Evolutionary conservation across 2,329 filamentous ascomycete genomes (phyloP).

Genomic region (Ceratocystis cubensis): DNA sequence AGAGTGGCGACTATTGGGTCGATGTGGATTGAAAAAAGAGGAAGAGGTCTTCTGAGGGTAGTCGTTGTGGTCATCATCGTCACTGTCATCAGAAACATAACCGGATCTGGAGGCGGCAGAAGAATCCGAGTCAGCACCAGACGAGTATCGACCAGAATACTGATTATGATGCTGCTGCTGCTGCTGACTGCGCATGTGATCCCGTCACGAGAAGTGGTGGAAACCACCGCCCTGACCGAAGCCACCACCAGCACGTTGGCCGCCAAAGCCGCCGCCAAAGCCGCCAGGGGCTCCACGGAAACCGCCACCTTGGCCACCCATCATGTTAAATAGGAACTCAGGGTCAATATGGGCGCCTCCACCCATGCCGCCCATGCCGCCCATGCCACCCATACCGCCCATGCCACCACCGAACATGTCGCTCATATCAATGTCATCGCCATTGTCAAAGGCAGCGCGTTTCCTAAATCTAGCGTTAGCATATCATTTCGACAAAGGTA

Average conservation of each 20-base stretch:
- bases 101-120: not conserved
- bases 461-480: slow-evolving; percentile 44
- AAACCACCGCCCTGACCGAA: slow-evolving; percentile 43
- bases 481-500: slow-evolving; percentile 25
- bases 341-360: slow-evolving; percentile 59
- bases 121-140: not conserved
- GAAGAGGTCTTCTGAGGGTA: not conserved
- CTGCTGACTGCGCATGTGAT: not conserved
- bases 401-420: slow-evolving; percentile 68
- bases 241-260: slow-evolving; percentile 37
- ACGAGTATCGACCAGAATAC: not conserved
- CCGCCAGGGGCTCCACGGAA: slow-evolving; percentile 36
- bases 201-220: slow-evolving; percentile 40
- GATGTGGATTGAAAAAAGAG: not conserved
- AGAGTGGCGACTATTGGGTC: not conserved
- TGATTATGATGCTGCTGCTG: slow-evolving; percentile 1
- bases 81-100: slow-evolving; percentile 3
- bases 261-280: slow-evolving; percentile 32
- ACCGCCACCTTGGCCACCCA: slow-evolving; percentile 49
- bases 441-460: slow-evolving; percentile 79
- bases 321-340: slow-evolving; percentile 73
- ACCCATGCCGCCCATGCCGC: slow-evolving; percentile 45
- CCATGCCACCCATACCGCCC: slow-evolving; percentile 51
- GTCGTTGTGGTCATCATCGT: not conserved
- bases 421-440: slow-evolving; percentile 75